Percentiles rank a stretch among this genome's conserved stretches.
These are phyloP conservation scores for Candida ponderosae DNA, from an alignment of 805 yeast species.

Conservation along the genomic window DNA sequence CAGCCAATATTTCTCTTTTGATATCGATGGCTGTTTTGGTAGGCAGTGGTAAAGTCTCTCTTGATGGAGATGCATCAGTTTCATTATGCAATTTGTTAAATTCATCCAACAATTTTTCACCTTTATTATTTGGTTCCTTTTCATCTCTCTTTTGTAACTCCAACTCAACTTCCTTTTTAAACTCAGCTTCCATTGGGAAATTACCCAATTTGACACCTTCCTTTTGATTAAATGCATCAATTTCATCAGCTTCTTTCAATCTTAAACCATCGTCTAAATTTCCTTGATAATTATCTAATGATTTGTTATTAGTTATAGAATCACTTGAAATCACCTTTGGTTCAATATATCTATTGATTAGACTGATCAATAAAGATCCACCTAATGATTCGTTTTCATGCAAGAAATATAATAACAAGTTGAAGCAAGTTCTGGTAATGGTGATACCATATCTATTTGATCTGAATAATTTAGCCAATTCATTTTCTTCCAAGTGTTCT, in stretches of 20 bases:
- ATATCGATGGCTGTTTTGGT: slow-evolving; percentile 73
- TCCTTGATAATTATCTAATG: slow-evolving; percentile 38
- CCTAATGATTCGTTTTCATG: slow-evolving; percentile 92
- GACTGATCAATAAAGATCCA: slow-evolving; percentile 78
- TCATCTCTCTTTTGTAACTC: slow-evolving; percentile 78
- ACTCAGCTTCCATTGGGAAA: slow-evolving; percentile 81
- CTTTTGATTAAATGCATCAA: slow-evolving; percentile 51
- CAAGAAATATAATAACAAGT: slow-evolving; percentile 73
- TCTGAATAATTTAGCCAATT: slow-evolving; percentile 68
- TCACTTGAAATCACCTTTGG: slow-evolving; percentile 33
- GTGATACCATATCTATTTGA: slow-evolving; percentile 65
- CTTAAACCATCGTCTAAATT: slow-evolving; percentile 29
- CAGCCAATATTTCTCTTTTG: slow-evolving; percentile 66
- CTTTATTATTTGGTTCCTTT: slow-evolving; percentile 32
- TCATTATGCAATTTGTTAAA: slow-evolving; percentile 50
- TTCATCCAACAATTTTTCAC: slow-evolving; percentile 53
- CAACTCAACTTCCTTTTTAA: slow-evolving; percentile 74
- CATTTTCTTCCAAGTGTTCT: slow-evolving; percentile 79
- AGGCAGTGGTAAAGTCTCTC: slow-evolving; percentile 80
- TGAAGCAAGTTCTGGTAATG: slow-evolving; percentile 79
- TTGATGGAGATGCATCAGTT: slow-evolving; percentile 57
- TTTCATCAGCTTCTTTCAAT: slow-evolving; percentile 26
- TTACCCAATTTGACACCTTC: slow-evolving; percentile 76
- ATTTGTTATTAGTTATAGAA: slow-evolving; percentile 37
- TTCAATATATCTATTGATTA: slow-evolving; percentile 77